Conservation (phyloP, 495 filamentous ascomycete species). For the Pyrenopolyporus hunteri region DNA sequence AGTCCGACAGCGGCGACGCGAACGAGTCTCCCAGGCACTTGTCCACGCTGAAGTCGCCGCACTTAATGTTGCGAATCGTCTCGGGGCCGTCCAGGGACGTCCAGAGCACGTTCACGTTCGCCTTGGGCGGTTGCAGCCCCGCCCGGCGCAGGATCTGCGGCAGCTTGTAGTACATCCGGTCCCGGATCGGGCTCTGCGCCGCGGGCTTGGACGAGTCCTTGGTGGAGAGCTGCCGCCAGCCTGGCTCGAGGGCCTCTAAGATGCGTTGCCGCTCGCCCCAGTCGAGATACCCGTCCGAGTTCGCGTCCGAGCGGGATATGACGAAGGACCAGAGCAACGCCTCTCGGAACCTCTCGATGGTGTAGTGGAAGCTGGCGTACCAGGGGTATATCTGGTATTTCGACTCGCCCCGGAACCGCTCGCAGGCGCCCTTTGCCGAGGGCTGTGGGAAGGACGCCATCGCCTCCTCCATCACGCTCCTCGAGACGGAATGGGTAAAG, state of each 20-base stretch:
- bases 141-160: slow-evolving; percentile 42
- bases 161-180: slow-evolving; percentile 47
- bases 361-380: slow-evolving; percentile 52
- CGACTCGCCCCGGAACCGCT: slow-evolving; percentile 51
- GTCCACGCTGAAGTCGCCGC: slow-evolving; percentile 46
- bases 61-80: slow-evolving; percentile 49
- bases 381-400: slow-evolving; percentile 52
- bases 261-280: slow-evolving; percentile 47
- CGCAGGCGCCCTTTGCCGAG: slow-evolving; percentile 46
- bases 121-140: slow-evolving; percentile 47
- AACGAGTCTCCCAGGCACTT: slow-evolving; percentile 52
- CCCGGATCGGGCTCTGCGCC: slow-evolving; percentile 36
- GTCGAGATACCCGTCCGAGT: slow-evolving; percentile 48
- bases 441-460: slow-evolving; percentile 51
- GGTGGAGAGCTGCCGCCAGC: slow-evolving; percentile 36
- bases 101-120: slow-evolving; percentile 51
- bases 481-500: slow-evolving; percentile 50
- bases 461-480: slow-evolving; percentile 47
- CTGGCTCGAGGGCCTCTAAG: slow-evolving; percentile 42
- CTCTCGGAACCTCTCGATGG: slow-evolving; percentile 52
- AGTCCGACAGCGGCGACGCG: slow-evolving; percentile 43
- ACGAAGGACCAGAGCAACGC: slow-evolving; percentile 53
- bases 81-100: slow-evolving; percentile 51
- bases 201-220: slow-evolving; percentile 37
- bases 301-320: slow-evolving; percentile 45